Percentiles rank a stretch among this genome's conserved stretches.
Evolutionary conservation across 1,284 basidiomycete genomes (phyloP).

Genomic region (Pterulicium gracile): DNA sequence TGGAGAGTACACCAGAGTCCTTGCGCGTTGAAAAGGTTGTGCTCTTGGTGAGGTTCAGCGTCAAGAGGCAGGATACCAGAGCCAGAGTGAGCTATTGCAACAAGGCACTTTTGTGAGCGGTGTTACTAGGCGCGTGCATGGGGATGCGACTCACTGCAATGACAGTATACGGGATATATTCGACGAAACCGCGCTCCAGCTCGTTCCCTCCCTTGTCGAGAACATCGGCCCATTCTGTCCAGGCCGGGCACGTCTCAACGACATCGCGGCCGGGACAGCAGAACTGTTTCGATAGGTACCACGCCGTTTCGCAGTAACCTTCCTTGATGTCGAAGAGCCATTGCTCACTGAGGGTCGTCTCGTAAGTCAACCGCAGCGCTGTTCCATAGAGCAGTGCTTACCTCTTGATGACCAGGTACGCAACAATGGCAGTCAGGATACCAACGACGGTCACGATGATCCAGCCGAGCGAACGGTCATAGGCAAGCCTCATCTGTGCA

Average conservation of each 20-base stretch:
- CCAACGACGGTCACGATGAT: constrained; percentile 83
- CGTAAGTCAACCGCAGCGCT: too few relatives aligned
- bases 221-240: constrained; percentile 65
- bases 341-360: constrained; percentile 77
- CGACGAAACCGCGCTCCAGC: constrained; percentile 33
- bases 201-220: constrained; percentile 21
- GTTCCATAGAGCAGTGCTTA: too few relatives aligned
- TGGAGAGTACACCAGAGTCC: constrained; percentile 65
- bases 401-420: constrained; percentile 66
- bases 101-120: too few relatives aligned
- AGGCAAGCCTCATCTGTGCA: constrained; percentile 55
- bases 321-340: constrained; percentile 93
- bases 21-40: constrained; percentile 82
- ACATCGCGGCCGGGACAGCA: constrained; percentile 44
- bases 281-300: constrained; percentile 73
- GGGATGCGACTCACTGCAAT: constrained; percentile 65
- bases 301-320: constrained; percentile 68
- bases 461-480: constrained; percentile 87
- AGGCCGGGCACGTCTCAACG: constrained; percentile 49
- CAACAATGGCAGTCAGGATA: constrained; percentile 73
- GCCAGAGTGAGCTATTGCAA: constrained; percentile 59
- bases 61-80: constrained; percentile 64
- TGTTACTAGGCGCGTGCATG: too few relatives aligned
- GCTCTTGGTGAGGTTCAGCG: constrained; percentile 81
- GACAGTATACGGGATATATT: constrained; percentile 65